Base-by-base conservation (phyloP, 2,329 filamentous ascomycete genomes). In the Aschersonia sp. region DNA sequence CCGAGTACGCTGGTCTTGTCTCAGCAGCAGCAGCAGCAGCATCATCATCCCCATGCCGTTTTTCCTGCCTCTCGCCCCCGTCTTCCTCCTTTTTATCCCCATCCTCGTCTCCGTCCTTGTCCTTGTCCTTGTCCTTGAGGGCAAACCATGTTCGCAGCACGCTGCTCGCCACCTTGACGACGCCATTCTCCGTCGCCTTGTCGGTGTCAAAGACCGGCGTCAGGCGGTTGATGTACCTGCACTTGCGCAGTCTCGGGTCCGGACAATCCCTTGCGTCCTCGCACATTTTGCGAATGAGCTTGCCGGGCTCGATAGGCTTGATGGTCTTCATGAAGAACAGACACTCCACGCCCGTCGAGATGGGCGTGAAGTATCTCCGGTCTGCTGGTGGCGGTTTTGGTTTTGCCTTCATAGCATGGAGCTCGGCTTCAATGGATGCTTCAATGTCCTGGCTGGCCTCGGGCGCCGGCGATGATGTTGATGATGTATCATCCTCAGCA, bases 391-490 rank as follows among this genome's bases (percentile, higher is more conserved):
- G 57, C 50, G 70, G 61, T 44, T 57, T 58, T 32, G 63, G 56
- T 40, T 22, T 22, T 22, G 66, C 57, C 47, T 75, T 78, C 55
- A 88, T 74, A 2, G 68, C 71, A 31, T 72, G 73, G n/a, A 92
- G 63, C 63, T 92, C 87, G 58, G 79, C 80, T 55, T 78, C 62
- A 54, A 92, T 86, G 31, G 80, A 75, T 5, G 77, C 72, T 58
- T 88, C 85, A 55, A 92, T 87, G 55, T 87, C 83, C n/a, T 66
- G 22, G 22, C 22, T 22, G 22, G 22, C 22, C 22, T 22, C 22
- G 22, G 22, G 22, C 66, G 11, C 62, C 63, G 12, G 7, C 33
- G 33, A 37, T 37, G 22, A 22, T 22, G 22, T 3, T 22, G 22
- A 22, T 22, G 22, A 22, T 22, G 4, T n/a, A n/a, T n/a, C n/a